Evolutionary conservation across 2,329 filamentous ascomycete species (phyloP), one percentile per base, ranked within the genome.

Genomic region (Ascochyta pisi): DNA sequence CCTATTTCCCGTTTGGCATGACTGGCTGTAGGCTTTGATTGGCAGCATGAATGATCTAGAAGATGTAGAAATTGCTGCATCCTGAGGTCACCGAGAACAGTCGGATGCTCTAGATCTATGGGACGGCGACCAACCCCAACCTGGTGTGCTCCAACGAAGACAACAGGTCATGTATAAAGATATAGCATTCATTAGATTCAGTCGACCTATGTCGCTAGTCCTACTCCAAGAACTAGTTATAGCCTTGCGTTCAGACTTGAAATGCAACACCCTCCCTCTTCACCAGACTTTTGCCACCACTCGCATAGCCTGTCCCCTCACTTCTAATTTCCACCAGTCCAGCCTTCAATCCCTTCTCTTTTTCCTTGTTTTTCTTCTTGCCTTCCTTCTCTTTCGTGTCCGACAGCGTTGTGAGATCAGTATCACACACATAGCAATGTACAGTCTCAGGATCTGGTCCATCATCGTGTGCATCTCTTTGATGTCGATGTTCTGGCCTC

Each of bases 261-360:
- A 96, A 96, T 0, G 88, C 89, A 16, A 96, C 86, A 0, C 90
- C 89, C 3, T 84, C 79, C 73, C 88, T 95, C 76, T 90, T 89
- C 15, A 96, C 92, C 66, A 90, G 85, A 69, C 89, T 96, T 47
- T 85, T 84, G 3, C 95, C 94, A n/a, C 89, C 88, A 4, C 91
- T 90, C 4, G 94, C 93, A 76, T 96, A 98, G 0, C 94, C 94
- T 0, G 94, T 98, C 0, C 94, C 94, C 66, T 97, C 94, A 33
- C 89, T 91, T 63, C 85, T 87, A 44, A 98, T 84, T 69, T 90
- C 86, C 3, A 97, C 88, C 31, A 97, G 71, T 0, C 93, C 93
- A 0, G 88, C 85, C 57, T 82, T 86, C 33, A 89, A 82, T 48
- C 80, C 85, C 33, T 86, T 83, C 64, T 85, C 85, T 38, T 78